These are phyloP conservation scores for Starmerella floris DNA, from an alignment of 805 yeast genomes.

Conservation along the genomic window DNA sequence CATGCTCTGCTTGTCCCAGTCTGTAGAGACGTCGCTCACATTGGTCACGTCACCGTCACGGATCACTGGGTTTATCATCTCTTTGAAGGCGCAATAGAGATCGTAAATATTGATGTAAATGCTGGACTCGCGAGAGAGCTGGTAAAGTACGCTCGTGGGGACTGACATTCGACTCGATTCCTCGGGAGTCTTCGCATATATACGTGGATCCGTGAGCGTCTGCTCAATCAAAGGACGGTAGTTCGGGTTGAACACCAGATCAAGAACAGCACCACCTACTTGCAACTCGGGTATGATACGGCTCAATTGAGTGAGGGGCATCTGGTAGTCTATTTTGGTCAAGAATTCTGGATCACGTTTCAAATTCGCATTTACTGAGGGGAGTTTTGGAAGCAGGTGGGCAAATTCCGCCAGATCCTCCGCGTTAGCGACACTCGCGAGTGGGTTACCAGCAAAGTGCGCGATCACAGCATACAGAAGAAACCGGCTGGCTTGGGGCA, in stretches of 20 bases:
- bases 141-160: conserved; percentile 43
- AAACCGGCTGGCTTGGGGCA: conserved; percentile 16
- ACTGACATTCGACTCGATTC: conserved; percentile 30
- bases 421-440: conserved; percentile 18
- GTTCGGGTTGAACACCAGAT: conserved; percentile 34
- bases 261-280: conserved; percentile 27
- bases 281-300: conserved; percentile 34
- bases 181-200: conserved; percentile 5
- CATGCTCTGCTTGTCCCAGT: conserved; percentile 51
- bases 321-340: not conserved
- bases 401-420: conserved; percentile 5
- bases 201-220: conserved; percentile 32
- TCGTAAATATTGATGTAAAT: conserved; percentile 54
- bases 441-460: conserved; percentile 30
- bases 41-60: not conserved
- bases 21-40: conserved; percentile 11
- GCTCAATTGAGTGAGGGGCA: not conserved
- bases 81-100: conserved; percentile 47
- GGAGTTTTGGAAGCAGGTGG: conserved; percentile 9
- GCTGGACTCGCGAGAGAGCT: conserved; percentile 68
- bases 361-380: not conserved
- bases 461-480: conserved; percentile 27
- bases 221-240: conserved; percentile 32
- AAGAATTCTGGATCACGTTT: not conserved
- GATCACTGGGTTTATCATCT: conserved; percentile 14